A percentile compares a stretch with the other conserved stretches of the same genome.
phyloP scores from a whole-genome alignment of 495 filamentous ascomycete species.

The Trichoderma virens region DNA sequence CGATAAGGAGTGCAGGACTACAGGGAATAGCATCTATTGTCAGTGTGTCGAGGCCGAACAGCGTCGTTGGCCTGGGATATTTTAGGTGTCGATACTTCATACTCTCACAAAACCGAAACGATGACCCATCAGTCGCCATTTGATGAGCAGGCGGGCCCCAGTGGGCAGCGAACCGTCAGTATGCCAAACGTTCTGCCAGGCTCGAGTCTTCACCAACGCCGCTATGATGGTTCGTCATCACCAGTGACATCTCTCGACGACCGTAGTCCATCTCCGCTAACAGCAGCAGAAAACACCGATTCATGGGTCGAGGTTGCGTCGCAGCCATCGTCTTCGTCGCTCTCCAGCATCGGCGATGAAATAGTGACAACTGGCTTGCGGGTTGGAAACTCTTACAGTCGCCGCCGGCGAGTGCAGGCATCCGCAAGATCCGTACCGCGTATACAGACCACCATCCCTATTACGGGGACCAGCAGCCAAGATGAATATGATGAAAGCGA shows the following conservation, averaged over 20 bases:
- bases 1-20: background rate
- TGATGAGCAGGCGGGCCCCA: background rate
- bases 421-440: conserved; percentile 7
- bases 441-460: conserved; percentile 3
- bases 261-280: background rate
- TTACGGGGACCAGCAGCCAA: conserved; percentile 58
- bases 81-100: background rate
- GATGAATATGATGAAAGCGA: conserved; percentile 66
- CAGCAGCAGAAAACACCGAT: conserved; percentile 48
- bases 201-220: conserved; percentile 17
- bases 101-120: background rate
- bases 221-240: conserved; percentile 7
- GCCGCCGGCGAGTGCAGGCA: conserved; percentile 28
- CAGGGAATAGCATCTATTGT: background rate
- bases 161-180: conserved; percentile 1
- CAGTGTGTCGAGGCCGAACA: background rate
- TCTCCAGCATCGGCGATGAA: conserved; percentile 84
- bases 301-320: conserved; percentile 96
- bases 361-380: conserved; percentile 79
- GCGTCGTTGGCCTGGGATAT: background rate
- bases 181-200: background rate
- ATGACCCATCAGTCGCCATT: background rate
- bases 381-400: conserved; percentile 45
- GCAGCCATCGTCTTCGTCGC: conserved; percentile 78
- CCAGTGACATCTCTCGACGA: background rate